Conservation (phyloP, 2,329 filamentous ascomycete species). For the Neofusicoccum sp. region DNA sequence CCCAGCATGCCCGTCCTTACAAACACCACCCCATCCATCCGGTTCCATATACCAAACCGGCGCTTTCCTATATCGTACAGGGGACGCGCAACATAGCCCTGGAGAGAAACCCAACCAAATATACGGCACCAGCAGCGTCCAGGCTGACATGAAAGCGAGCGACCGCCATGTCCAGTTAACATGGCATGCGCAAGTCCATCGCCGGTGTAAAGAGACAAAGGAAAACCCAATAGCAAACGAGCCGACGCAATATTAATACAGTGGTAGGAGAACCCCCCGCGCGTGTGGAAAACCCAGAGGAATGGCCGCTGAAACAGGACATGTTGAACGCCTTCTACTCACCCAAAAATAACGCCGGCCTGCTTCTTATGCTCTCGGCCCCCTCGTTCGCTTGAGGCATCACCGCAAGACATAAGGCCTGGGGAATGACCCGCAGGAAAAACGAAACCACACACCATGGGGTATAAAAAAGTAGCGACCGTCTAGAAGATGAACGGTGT, state of each 20-base stretch:
- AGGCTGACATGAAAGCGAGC: conserved; percentile 19
- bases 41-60: conserved; percentile 10
- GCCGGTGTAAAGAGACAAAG: conserved; percentile 11
- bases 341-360: conserved; percentile 11
- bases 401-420: not conserved
- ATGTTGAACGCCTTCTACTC: conserved; percentile 13
- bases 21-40: conserved; percentile 3
- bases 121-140: conserved; percentile 16
- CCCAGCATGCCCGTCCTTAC: conserved; percentile 10
- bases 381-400: conserved; percentile 6
- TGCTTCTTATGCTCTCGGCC: conserved; percentile 2
- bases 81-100: conserved; percentile 9
- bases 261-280: not conserved
- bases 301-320: conserved; percentile 1
- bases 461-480: conserved; percentile 24
- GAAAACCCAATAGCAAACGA: conserved; percentile 2
- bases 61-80: conserved; percentile 15
- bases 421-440: conserved; percentile 2
- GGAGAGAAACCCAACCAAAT: conserved; percentile 10
- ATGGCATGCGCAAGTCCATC: conserved; percentile 13
- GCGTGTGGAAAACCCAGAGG: not conserved
- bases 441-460: conserved; percentile 16
- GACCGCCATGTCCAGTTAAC: conserved; percentile 3
- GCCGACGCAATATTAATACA: conserved; percentile 17
- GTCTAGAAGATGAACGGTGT: conserved; percentile 21